Percentiles rank a stretch among this genome's conserved stretches.
phyloP scores from a whole-genome alignment of 495 filamentous ascomycete species.

The Cudoniella acicularis region DNA sequence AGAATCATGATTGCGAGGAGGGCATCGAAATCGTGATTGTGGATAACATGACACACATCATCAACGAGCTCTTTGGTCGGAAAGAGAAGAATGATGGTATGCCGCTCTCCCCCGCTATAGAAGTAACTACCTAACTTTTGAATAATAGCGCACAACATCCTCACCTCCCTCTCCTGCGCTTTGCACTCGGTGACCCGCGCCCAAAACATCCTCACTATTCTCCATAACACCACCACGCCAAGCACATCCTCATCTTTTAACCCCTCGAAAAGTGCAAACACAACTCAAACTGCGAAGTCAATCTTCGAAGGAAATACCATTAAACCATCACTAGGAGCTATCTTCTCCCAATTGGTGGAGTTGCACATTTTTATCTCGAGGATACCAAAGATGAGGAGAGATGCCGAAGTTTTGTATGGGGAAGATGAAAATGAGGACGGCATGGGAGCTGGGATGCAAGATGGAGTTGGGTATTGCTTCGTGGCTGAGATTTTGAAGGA shows the following conservation, averaged over 20 bases:
- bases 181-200: slow-evolving; percentile 10
- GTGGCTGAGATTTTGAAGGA: slow-evolving; percentile 24
- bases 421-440: neutral
- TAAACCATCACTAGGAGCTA: slow-evolving; percentile 19
- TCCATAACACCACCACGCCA: slow-evolving; percentile 20
- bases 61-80: slow-evolving; percentile 16
- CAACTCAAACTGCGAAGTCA: neutral
- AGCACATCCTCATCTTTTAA: neutral
- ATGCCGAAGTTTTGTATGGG: slow-evolving; percentile 21
- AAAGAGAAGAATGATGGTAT: slow-evolving; percentile 19
- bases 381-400: slow-evolving; percentile 10
- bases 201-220: slow-evolving; percentile 20
- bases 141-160: slow-evolving; percentile 15
- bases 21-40: slow-evolving; percentile 22
- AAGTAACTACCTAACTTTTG: neutral
- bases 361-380: slow-evolving; percentile 20
- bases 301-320: neutral
- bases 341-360: slow-evolving; percentile 20
- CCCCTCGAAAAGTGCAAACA: slow-evolving; percentile 6
- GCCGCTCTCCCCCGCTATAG: neutral
- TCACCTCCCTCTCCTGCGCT: slow-evolving; percentile 14
- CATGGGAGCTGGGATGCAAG: too few species aligned
- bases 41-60: slow-evolving; percentile 17
- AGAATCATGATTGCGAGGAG: neutral
- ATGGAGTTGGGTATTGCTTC: slow-evolving; percentile 9